Base-by-base conservation (phyloP, 768 basidiomycete species). In the Fistulinella prunicolor region DNA sequence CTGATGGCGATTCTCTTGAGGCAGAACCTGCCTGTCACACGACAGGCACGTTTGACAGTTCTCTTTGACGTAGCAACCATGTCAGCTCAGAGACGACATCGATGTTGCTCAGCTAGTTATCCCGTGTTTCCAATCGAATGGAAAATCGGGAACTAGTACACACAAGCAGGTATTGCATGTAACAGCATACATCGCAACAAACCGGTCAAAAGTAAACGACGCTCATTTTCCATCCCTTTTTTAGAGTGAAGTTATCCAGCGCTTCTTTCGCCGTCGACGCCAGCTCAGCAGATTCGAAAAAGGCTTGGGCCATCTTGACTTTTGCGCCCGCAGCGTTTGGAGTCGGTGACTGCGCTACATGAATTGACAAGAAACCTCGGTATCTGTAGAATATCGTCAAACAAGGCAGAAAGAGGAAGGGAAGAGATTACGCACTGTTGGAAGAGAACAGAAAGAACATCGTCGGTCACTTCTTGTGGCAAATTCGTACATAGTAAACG, bases 381-480 rank as follows among this genome's bases (percentile, higher is more conserved):
- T 94, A 91, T 65, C 93, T 95, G 65, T 38, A 20, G 35, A 38
- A 46, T 38, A 51, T 12, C 3, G 36, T 46, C 41, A 50, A 22
- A 17, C 26, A 35, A 20, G 20, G 46, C 7, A 13, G 19, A 28
- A 23, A 12, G 10, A 44, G n/a, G 16, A 9, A 9, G 3, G 16
- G 3, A 46, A 19, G 53, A 19, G 53, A 54, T 37, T 3, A 82
- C 93, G 48, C 61, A 94, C 93, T 94, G 90, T 68, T 93, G 88
- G 74, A 95, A 95, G 16, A 96, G 70, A 16, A 93, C 89, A 4
- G 83, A 80, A 22, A 97, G 77, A 24, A 94, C 86, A 51, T 87
- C 85, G 56, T 90, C 84, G 23, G 87, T 91, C 39, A 94, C 90
- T 66, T 96, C 93, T 64, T 87, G 82, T 0, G 94, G 94, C 19